phyloP scores from a whole-genome alignment of 2,329 filamentous ascomycete genomes.

The Stachybotrys chartarum region DNA sequence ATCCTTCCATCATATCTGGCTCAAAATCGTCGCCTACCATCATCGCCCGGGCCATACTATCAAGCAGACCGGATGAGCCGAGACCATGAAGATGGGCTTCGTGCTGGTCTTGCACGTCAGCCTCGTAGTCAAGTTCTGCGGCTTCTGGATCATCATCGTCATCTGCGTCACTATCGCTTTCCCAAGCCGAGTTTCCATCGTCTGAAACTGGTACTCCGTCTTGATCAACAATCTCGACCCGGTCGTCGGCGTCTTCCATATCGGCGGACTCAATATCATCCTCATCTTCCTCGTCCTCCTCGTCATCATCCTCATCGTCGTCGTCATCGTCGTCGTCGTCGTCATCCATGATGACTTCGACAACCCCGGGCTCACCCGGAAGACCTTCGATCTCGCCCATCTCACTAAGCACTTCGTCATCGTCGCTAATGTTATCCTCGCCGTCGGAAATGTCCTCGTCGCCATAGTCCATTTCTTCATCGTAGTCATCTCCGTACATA shows the following conservation, averaged over 20 bases:
- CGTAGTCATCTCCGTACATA: slow-evolving; percentile 89
- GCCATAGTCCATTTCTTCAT: slow-evolving; percentile 85
- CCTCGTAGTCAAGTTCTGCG: slow-evolving; percentile 48
- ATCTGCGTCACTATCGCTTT: slow-evolving; percentile 52
- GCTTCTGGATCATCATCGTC: slow-evolving; percentile 46
- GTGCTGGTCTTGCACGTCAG: slow-evolving; percentile 46
- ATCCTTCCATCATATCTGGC: slow-evolving; percentile 41
- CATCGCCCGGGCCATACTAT: slow-evolving; percentile 49
- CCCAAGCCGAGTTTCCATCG: slow-evolving; percentile 54
- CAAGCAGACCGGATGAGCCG: slow-evolving; percentile 37
- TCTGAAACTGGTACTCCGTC: slow-evolving; percentile 52
- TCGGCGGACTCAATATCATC: slow-evolving; percentile 37
- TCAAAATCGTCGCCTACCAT: slow-evolving; percentile 47
- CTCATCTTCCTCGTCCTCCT: slow-evolving; percentile 42
- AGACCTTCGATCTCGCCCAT: slow-evolving; percentile 82
- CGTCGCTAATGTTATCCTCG: slow-evolving; percentile 83
- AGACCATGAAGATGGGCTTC: slow-evolving; percentile 40
- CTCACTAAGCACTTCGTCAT: slow-evolving; percentile 74
- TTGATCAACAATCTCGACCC: slow-evolving; percentile 55
- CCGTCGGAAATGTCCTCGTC: slow-evolving; percentile 78
- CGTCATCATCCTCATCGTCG: slow-evolving; percentile 53
- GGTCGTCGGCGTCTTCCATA: slow-evolving; percentile 46
- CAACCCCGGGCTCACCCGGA: slow-evolving; percentile 53
- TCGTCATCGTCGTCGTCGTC: slow-evolving; percentile 57
- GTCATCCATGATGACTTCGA: slow-evolving; percentile 74